Evolutionary conservation across 257 asterid genomes (phyloP).

Genomic region (Oldenlandia corymbosa): DNA sequence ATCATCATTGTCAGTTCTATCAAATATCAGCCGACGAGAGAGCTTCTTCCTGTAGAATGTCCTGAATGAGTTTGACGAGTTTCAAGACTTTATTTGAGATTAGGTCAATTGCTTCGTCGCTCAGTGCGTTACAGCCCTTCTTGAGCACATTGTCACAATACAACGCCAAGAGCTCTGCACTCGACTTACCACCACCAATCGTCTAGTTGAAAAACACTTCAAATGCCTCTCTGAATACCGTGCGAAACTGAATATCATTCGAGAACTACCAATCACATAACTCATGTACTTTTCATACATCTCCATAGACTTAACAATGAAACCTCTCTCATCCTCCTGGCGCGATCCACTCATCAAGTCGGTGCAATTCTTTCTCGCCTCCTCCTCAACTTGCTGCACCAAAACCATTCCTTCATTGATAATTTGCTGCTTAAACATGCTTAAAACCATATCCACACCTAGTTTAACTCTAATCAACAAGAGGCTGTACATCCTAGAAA

Average conservation of each 20-base stretch:
- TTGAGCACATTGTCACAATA: conserved; percentile 49
- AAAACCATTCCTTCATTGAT: conserved; percentile 43
- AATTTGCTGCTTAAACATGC: conserved; percentile 46
- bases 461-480: conserved; percentile 29
- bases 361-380: conserved; percentile 28
- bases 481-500: conserved; percentile 57
- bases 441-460: conserved; percentile 39
- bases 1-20: conserved; percentile 44
- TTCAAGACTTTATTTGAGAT: too few species aligned
- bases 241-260: conserved; percentile 38
- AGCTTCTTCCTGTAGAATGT: conserved; percentile 55
- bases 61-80: too few species aligned
- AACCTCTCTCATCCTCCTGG: conserved; percentile 39
- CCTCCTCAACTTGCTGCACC: conserved; percentile 54
- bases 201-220: conserved; percentile 47
- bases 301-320: conserved; percentile 38
- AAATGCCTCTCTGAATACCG: conserved; percentile 53
- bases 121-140: conserved; percentile 45
- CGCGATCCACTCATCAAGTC: conserved; percentile 27
- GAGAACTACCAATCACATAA: conserved; percentile 34
- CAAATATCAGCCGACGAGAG: conserved; percentile 52
- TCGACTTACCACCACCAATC: conserved; percentile 40
- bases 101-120: conserved; percentile 52
- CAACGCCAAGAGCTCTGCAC: conserved; percentile 45
- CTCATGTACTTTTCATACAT: conserved; percentile 43